Evolutionary conservation across 257 asterid genomes (phyloP).

Genomic region (Nicotiana knightiana): DNA sequence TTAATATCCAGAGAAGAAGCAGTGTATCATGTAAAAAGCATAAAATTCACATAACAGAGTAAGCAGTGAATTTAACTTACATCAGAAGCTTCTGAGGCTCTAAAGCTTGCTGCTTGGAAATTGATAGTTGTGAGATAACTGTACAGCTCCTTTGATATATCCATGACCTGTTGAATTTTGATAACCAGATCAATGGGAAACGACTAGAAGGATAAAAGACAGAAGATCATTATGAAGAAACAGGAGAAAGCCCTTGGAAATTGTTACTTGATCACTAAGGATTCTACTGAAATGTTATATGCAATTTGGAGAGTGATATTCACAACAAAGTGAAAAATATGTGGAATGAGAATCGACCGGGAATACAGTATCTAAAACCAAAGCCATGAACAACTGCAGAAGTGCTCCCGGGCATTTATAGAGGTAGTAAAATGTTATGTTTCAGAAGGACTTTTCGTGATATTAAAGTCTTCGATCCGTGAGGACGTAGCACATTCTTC

Average conservation of each 20-base stretch:
- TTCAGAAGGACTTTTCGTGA: background rate
- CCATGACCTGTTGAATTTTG: conserved; percentile 45
- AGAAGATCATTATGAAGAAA: background rate
- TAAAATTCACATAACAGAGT: background rate
- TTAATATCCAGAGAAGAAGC: background rate
- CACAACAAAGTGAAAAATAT: background rate
- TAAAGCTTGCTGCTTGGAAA: conserved; percentile 42
- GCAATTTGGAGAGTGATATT: background rate
- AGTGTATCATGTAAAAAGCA: background rate
- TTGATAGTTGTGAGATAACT: conserved; percentile 31
- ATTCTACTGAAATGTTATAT: background rate
- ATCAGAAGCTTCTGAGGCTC: conserved; percentile 30
- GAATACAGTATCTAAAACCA: background rate
- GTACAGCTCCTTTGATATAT: conserved; percentile 60
- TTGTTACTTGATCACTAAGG: background rate
- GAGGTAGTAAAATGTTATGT: background rate
- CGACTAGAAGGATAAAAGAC: background rate
- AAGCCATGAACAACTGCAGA: background rate
- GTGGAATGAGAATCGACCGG: background rate
- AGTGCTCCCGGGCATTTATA: background rate
- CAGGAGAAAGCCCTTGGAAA: background rate
- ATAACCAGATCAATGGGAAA: background rate
- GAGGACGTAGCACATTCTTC: background rate
- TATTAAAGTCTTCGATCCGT: background rate
- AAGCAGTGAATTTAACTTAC: conserved; percentile 34